phyloP scores from a whole-genome alignment of 2,329 filamentous ascomycete species.

The Macrophomina tecta region DNA sequence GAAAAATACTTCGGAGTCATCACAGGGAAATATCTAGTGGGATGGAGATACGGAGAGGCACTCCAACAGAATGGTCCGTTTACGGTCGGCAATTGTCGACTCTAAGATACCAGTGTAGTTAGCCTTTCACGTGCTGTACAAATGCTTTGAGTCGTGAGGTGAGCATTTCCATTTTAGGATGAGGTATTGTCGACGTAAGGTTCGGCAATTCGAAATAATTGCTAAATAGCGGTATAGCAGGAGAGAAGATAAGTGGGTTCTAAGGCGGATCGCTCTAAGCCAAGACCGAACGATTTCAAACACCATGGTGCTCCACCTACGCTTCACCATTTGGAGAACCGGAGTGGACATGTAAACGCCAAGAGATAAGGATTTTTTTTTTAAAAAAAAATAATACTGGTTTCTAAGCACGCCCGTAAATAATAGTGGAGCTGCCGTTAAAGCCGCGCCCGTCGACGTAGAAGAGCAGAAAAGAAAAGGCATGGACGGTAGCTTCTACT shows the following conservation, averaged over 20 bases:
- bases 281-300: conserved; percentile 3
- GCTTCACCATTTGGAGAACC: conserved; percentile 7
- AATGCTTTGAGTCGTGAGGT: not conserved
- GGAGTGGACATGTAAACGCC: not conserved
- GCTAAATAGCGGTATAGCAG: not conserved
- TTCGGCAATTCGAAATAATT: not conserved
- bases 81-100: too few species aligned
- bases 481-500: too few species aligned
- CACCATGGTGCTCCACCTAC: conserved; percentile 4
- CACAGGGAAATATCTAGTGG: too few species aligned
- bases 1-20: too few species aligned
- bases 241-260: not conserved
- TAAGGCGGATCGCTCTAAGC: not conserved
- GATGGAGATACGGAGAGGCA: too few species aligned
- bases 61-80: too few species aligned
- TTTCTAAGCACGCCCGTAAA: not conserved
- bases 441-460: too few species aligned
- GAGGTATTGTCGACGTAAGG: not conserved
- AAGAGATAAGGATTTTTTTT: not conserved
- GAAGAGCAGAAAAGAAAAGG: not conserved
- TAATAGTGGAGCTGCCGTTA: too few species aligned
- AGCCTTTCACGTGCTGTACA: too few species aligned
- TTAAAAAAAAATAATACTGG: not conserved
- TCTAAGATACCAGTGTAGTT: too few species aligned
- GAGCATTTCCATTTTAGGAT: not conserved